Conservation (phyloP, 1,284 basidiomycete species). For the Lentinus polychrous region DNA sequence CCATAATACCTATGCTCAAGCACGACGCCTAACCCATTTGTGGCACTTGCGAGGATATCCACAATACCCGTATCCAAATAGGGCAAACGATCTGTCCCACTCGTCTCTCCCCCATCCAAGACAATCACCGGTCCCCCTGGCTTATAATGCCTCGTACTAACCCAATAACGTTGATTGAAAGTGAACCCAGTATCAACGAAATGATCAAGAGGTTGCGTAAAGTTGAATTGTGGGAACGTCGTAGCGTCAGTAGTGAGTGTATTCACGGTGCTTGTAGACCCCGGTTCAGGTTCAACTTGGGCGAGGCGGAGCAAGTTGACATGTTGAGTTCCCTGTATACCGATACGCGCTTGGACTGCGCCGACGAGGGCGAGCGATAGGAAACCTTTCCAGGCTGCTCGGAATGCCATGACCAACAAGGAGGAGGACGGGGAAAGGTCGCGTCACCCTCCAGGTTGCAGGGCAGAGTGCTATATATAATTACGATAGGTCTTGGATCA, state of each 20-base stretch:
- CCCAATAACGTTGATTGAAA: constrained; percentile 78
- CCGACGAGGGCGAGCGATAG: not conserved
- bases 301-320: not conserved
- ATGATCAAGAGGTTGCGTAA: constrained; percentile 82
- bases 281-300: not conserved
- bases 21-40: constrained; percentile 75
- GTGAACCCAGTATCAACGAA: constrained; percentile 43
- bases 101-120: constrained; percentile 78
- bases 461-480: too few species aligned
- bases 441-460: too few species aligned
- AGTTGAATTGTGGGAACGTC: constrained; percentile 24
- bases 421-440: too few species aligned
- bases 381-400: too few species aligned
- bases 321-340: not conserved
- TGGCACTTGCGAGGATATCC: constrained; percentile 75
- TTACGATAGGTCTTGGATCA: too few species aligned
- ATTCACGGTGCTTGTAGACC: not conserved
- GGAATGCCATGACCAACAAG: too few species aligned
- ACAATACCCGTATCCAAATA: constrained; percentile 77
- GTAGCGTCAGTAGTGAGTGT: constrained; percentile 6
- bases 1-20: constrained; percentile 67
- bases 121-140: constrained; percentile 72
- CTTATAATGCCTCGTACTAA: constrained; percentile 72
- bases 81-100: constrained; percentile 55
- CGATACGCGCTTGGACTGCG: not conserved